These are phyloP conservation scores for Nothophoma quercina DNA, from an alignment of 2,329 filamentous ascomycete species.

Conservation along the genomic window DNA sequence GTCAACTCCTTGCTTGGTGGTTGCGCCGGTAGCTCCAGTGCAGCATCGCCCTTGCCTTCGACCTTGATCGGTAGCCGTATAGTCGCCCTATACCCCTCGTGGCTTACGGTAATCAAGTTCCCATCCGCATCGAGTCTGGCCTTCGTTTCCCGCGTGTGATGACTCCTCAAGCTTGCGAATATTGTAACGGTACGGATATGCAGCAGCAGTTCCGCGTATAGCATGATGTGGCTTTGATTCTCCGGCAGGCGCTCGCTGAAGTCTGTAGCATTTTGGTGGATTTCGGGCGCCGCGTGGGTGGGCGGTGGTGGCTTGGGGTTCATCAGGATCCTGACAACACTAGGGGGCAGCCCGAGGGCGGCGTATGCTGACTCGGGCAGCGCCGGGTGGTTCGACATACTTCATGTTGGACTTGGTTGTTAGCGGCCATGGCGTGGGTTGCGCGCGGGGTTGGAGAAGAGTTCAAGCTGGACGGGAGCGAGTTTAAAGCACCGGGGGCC, in stretches of 20 bases:
- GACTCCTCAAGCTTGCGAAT: conserved; percentile 60
- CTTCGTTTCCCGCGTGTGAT: conserved; percentile 53
- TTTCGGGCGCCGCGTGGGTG: conserved; percentile 39
- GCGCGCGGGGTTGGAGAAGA: conserved; percentile 15
- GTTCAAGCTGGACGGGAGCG: conserved; percentile 9
- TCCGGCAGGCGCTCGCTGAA: conserved; percentile 32
- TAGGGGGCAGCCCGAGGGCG: conserved; percentile 42
- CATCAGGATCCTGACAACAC: conserved; percentile 43
- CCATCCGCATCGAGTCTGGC: conserved; percentile 56
- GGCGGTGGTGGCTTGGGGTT: conserved; percentile 38
- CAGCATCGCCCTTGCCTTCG: conserved; percentile 53
- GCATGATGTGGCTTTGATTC: conserved; percentile 44
- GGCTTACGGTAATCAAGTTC: conserved; percentile 53
- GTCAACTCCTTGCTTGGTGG: conserved; percentile 59
- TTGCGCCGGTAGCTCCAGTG: conserved; percentile 59
- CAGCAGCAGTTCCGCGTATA: conserved; percentile 68
- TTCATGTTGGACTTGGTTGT: conserved; percentile 33
- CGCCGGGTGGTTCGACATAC: conserved; percentile 37
- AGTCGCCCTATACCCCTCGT: conserved; percentile 54
- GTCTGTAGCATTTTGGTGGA: conserved; percentile 38
- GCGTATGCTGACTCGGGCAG: conserved; percentile 48
- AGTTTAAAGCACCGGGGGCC: conserved; percentile 4
- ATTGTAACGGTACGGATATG: conserved; percentile 68
- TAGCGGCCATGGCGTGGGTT: conserved; percentile 29
- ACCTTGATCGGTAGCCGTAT: conserved; percentile 58